Conservation (phyloP, 352 stramenopile species). For the Aphanomyces cochlioides region DNA sequence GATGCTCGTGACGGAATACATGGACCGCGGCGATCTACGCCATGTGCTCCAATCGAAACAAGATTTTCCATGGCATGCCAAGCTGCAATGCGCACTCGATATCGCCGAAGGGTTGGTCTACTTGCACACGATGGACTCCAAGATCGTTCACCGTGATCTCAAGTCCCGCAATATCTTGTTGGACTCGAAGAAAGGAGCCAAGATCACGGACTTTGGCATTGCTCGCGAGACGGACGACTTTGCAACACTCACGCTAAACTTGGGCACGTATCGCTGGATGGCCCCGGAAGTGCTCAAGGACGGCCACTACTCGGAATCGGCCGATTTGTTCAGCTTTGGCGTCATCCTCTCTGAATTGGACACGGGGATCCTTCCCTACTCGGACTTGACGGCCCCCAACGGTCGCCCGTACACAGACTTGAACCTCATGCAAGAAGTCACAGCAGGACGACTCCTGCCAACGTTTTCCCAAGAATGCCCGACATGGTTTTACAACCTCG, state of each 20-base stretch:
- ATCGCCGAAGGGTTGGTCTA: conserved; percentile 11
- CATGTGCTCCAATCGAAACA: too few species aligned
- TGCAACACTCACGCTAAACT: conserved; percentile 58
- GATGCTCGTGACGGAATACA: too few species aligned
- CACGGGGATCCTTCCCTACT: conserved; percentile 28
- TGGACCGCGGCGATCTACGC: too few species aligned
- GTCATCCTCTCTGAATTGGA: conserved; percentile 82
- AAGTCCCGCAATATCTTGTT: conserved; percentile 48
- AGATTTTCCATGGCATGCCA: too few species aligned
- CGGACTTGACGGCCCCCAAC: conserved; percentile 10
- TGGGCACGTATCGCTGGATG: conserved; percentile 53
- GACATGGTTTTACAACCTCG: too few species aligned
- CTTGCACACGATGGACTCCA: conserved; percentile 22
- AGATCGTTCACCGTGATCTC: conserved; percentile 46
- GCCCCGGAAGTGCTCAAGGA: conserved; percentile 56
- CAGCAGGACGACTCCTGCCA: too few species aligned
- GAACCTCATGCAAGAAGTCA: conserved; percentile 7
- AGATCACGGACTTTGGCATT: conserved; percentile 70
- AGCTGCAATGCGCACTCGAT: too few species aligned
- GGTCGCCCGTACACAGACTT: conserved; percentile 21
- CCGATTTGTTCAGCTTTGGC: conserved; percentile 55
- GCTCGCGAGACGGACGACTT: conserved; percentile 51
- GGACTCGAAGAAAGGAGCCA: conserved; percentile 43
- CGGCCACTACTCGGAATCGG: conserved; percentile 52
- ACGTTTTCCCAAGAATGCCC: too few species aligned